A percentile compares a stretch with the other conserved stretches of the same genome.
phyloP scores from a whole-genome alignment of 2,329 filamentous ascomycete genomes.

The Blastomyces parvus region DNA sequence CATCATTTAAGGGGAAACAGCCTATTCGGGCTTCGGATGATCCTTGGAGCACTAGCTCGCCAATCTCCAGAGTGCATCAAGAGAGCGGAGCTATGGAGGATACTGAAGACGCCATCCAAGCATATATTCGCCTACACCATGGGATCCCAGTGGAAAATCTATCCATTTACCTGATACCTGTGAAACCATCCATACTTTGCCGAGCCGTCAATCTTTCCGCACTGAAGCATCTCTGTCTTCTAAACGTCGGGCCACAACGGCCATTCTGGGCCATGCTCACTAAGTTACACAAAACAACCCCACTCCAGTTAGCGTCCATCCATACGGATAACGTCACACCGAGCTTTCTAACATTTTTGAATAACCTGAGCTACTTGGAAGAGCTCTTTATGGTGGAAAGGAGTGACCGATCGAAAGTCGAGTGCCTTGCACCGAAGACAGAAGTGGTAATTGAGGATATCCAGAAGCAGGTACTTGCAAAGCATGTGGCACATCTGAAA shows the following conservation, averaged over 20 bases:
- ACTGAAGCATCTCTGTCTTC: conserved; percentile 49
- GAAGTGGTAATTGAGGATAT: conserved; percentile 50
- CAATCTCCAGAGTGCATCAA: background rate
- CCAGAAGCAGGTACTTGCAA: conserved; percentile 47
- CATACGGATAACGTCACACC: conserved; percentile 55
- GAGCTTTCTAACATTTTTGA: conserved; percentile 39
- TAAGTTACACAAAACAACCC: conserved; percentile 44
- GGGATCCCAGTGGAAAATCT: conserved; percentile 49
- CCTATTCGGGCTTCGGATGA: background rate
- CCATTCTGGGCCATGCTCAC: conserved; percentile 50
- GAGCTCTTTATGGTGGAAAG: conserved; percentile 53
- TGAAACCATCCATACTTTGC: conserved; percentile 49
- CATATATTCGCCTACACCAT: conserved; percentile 50
- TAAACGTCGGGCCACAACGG: conserved; percentile 55
- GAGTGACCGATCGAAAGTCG: conserved; percentile 42
- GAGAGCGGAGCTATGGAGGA: background rate
- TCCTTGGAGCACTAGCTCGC: background rate
- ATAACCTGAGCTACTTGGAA: conserved; percentile 45
- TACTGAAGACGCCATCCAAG: conserved; percentile 19
- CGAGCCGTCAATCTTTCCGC: conserved; percentile 49
- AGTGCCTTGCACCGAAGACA: conserved; percentile 45
- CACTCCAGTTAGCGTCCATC: conserved; percentile 48
- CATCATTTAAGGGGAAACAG: conserved; percentile 12
- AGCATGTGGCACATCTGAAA: conserved; percentile 47
- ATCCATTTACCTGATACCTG: conserved; percentile 50